Percentiles rank a stretch among this genome's conserved stretches.
phyloP scores from a whole-genome alignment of 352 stramenopile genomes.

The Phytophthora pistaciae region DNA sequence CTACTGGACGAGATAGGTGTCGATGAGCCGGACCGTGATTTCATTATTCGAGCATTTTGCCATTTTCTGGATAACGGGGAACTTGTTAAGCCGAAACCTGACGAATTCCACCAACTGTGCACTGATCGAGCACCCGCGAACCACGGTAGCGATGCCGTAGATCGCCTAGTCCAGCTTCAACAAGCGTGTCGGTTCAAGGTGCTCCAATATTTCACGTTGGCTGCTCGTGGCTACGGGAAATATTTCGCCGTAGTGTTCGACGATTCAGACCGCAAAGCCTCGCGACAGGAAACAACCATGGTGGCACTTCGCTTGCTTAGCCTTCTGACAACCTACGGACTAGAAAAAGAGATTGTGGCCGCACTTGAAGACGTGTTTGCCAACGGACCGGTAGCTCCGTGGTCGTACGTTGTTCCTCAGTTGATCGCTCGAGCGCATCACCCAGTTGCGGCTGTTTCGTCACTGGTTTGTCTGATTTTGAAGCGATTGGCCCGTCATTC shows the following conservation, averaged over 20 bases:
- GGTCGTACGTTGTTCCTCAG: conserved; percentile 77
- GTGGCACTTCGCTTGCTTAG: conserved; percentile 71
- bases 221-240: conserved; percentile 53
- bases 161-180: conserved; percentile 48
- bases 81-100: conserved; percentile 43
- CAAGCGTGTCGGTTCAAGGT: conserved; percentile 39
- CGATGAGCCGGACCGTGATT: conserved; percentile 35
- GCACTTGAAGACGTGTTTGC: conserved; percentile 56
- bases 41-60: conserved; percentile 52
- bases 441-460: conserved; percentile 56
- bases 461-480: conserved; percentile 65
- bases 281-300: conserved; percentile 50
- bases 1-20: conserved; percentile 57
- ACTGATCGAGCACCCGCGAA: conserved; percentile 15
- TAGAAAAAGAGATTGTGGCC: conserved; percentile 49
- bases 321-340: conserved; percentile 72
- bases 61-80: conserved; percentile 63
- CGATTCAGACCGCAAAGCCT: conserved; percentile 1
- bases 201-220: conserved; percentile 48
- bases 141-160: conserved; percentile 23
- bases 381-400: conserved; percentile 62
- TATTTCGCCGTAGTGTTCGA: conserved; percentile 35
- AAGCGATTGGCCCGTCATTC: conserved; percentile 68
- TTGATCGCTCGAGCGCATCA: conserved; percentile 75
- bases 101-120: conserved; percentile 50